Percentiles rank a stretch among this genome's conserved stretches.
phyloP scores from a whole-genome alignment of 805 yeast species.

The Metschnikowia lochheadii region DNA sequence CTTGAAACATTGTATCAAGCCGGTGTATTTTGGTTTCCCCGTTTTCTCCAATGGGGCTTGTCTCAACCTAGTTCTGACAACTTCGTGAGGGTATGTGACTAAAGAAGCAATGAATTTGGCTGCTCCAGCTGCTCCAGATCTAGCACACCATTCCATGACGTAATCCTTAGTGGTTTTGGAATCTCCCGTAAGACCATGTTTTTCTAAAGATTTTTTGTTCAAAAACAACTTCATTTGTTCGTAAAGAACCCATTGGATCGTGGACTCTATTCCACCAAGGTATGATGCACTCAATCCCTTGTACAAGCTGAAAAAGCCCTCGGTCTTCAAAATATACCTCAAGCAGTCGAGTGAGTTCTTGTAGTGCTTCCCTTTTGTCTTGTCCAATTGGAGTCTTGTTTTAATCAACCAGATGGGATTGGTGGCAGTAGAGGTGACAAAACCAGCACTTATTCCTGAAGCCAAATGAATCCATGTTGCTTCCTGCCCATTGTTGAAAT shows the following conservation, averaged over 20 bases:
- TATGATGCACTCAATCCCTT: constrained; percentile 93
- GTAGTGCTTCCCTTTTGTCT: constrained; percentile 61
- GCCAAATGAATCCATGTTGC: constrained; percentile 79
- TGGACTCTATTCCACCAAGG: constrained; percentile 87
- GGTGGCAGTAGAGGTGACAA: constrained; percentile 92
- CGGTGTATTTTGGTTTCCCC: constrained; percentile 84
- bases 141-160: constrained; percentile 85
- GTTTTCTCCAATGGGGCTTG: constrained; percentile 79
- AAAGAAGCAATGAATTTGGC: constrained; percentile 93
- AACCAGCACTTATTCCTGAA: constrained; percentile 88
- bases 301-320: constrained; percentile 79
- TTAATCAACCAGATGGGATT: constrained; percentile 97
- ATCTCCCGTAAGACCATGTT: constrained; percentile 27
- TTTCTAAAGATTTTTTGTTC: constrained; percentile 41
- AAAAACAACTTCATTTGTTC: constrained; percentile 87
- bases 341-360: constrained; percentile 85
- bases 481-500: constrained; percentile 71
- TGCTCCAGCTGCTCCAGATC: constrained; percentile 96
- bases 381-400: constrained; percentile 90
- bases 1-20: constrained; percentile 81
- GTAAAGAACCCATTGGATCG: constrained; percentile 93
- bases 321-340: constrained; percentile 60
- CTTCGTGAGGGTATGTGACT: constrained; percentile 96
- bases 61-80: constrained; percentile 89
- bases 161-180: constrained; percentile 50